phyloP scores from a whole-genome alignment of 2,329 filamentous ascomycete genomes.

The Aspergillus tanneri region DNA sequence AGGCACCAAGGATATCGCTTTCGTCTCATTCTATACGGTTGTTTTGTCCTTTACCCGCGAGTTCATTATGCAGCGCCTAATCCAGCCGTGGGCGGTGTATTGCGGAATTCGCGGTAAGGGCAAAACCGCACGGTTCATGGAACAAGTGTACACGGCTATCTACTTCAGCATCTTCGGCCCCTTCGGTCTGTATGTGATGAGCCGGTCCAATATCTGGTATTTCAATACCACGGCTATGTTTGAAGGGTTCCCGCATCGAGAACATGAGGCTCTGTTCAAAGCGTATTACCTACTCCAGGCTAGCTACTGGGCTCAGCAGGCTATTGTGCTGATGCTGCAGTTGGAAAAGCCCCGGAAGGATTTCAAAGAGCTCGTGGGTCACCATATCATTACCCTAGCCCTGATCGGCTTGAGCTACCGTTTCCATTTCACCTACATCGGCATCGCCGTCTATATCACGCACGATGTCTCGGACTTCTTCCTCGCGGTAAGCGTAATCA shows the following conservation, averaged over 20 bases:
- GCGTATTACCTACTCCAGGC: conserved; percentile 95
- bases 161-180: conserved; percentile 85
- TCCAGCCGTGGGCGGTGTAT: conserved; percentile 71
- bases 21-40: conserved; percentile 85
- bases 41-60: conserved; percentile 91
- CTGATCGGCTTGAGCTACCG: conserved; percentile 86
- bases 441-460: conserved; percentile 87
- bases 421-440: conserved; percentile 97
- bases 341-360: conserved; percentile 94
- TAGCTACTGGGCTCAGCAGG: conserved; percentile 93
- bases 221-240: conserved; percentile 93
- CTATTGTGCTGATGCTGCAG: conserved; percentile 79
- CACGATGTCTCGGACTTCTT: conserved; percentile 96
- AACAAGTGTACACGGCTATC: conserved; percentile 89
- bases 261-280: conserved; percentile 80
- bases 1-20: conserved; percentile 79
- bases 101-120: conserved; percentile 68
- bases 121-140: conserved; percentile 91
- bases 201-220: conserved; percentile 87
- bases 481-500: conserved; percentile 64
- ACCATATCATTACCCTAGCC: conserved; percentile 84
- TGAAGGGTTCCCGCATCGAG: conserved; percentile 78
- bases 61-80: conserved; percentile 89
- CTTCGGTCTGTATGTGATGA: conserved; percentile 87
- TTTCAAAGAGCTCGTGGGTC: conserved; percentile 86